These are phyloP conservation scores for Wallemia hederae DNA, from an alignment of 1,284 basidiomycete species.

Conservation along the genomic window DNA sequence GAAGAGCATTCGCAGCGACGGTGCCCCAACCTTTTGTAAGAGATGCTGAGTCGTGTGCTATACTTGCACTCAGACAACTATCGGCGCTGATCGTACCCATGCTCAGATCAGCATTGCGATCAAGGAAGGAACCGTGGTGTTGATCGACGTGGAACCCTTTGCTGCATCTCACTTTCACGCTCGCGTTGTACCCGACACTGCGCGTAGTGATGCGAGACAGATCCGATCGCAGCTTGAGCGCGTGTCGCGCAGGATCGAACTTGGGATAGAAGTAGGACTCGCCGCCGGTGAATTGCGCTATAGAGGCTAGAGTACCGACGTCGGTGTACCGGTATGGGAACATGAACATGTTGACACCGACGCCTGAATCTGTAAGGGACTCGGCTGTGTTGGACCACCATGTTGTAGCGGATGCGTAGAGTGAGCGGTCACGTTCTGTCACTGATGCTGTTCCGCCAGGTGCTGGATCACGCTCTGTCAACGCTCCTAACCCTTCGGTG, in stretches of 20 bases:
- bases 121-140: slow-evolving; percentile 56
- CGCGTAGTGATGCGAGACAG: slow-evolving; percentile 38
- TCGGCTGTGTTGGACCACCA: slow-evolving; percentile 59
- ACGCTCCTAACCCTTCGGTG: slow-evolving; percentile 42
- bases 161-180: slow-evolving; percentile 57
- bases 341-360: slow-evolving; percentile 71
- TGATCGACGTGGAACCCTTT: slow-evolving; percentile 45
- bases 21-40: slow-evolving; percentile 51
- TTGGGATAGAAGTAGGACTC: slow-evolving; percentile 77
- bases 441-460: slow-evolving; percentile 42
- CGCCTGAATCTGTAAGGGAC: slow-evolving; percentile 61
- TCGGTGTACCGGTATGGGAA: slow-evolving; percentile 61
- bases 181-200: slow-evolving; percentile 51
- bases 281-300: slow-evolving; percentile 58
- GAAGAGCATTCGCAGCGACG: slow-evolving; percentile 14
- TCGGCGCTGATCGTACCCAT: slow-evolving; percentile 55
- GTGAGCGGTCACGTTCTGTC: slow-evolving; percentile 57
- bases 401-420: slow-evolving; percentile 45
- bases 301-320: slow-evolving; percentile 53
- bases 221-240: slow-evolving; percentile 35
- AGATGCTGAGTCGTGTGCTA: slow-evolving; percentile 27
- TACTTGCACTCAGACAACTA: slow-evolving; percentile 37
- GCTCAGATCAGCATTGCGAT: slow-evolving; percentile 43
- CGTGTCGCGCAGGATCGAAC: slow-evolving; percentile 45
- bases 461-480: slow-evolving; percentile 16